These are phyloP conservation scores for Eruca vesicaria DNA, from an alignment of 441 rosid species.

Conservation along the genomic window DNA sequence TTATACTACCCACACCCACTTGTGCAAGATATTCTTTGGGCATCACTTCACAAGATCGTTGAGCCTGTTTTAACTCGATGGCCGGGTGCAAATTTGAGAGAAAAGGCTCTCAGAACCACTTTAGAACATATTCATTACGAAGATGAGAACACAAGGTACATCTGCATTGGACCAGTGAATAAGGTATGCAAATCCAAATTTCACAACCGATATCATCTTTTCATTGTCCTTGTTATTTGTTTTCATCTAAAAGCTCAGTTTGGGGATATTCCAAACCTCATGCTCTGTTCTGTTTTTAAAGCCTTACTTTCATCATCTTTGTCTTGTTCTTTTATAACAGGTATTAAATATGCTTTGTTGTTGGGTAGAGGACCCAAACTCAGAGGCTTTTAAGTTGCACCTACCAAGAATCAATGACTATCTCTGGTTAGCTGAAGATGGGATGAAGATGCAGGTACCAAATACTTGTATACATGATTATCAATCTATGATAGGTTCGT, in stretches of 20 bases:
- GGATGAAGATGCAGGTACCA: constrained; percentile 96
- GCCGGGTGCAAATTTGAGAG: constrained; percentile 89
- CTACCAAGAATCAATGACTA: constrained; percentile 83
- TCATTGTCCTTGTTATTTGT: background rate
- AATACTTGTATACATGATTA: constrained; percentile 9
- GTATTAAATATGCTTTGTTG: constrained; percentile 97
- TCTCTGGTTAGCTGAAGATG: constrained; percentile 98
- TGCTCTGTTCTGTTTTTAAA: constrained; percentile 3
- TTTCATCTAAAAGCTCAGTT: constrained; percentile 6
- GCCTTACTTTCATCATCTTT: constrained; percentile 5
- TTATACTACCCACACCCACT: constrained; percentile 73
- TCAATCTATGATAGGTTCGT: constrained; percentile 13
- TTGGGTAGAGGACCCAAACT: constrained; percentile 97
- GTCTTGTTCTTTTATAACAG: constrained; percentile 37
- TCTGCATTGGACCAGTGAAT: constrained; percentile 96
- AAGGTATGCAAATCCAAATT: constrained; percentile 52
- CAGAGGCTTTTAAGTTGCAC: constrained; percentile 92
- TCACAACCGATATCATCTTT: background rate
- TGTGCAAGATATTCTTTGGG: constrained; percentile 74
- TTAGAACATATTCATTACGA: constrained; percentile 90
- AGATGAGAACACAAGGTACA: constrained; percentile 85
- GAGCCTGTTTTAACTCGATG: constrained; percentile 73
- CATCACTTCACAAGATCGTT: constrained; percentile 47
- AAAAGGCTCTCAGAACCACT: constrained; percentile 57
- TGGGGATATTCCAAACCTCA: background rate